Conservation (phyloP, 768 basidiomycete species). For the Trametes cingulata region DNA sequence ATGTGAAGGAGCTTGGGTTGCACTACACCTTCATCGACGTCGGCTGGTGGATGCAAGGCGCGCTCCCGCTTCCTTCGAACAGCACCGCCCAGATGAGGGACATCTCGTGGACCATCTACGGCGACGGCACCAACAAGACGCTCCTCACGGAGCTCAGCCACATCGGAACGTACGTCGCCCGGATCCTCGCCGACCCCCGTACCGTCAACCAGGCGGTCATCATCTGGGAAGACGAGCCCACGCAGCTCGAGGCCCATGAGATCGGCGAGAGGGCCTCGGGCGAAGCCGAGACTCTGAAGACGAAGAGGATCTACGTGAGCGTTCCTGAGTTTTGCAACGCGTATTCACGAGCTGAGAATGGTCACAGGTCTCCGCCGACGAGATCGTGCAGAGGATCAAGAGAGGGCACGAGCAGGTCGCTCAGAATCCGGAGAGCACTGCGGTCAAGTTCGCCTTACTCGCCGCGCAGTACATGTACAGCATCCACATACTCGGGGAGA, state of each 20-base stretch:
- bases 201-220: conserved; percentile 35
- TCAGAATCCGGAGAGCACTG: no score
- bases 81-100: not conserved
- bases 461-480: no score
- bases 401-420: no score
- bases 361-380: no score
- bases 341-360: no score
- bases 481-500: no score
- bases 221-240: conserved; percentile 30
- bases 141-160: conserved; percentile 28
- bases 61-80: conserved; percentile 1
- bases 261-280: conserved; percentile 26
- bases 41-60: conserved; percentile 33
- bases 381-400: no score
- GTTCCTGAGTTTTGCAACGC: no score
- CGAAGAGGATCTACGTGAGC: conserved; percentile 14
- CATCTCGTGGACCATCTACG: conserved; percentile 11
- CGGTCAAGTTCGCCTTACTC: no score
- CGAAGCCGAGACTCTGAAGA: conserved; percentile 20
- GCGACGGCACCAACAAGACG: conserved; percentile 22
- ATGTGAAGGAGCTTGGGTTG: conserved; percentile 26
- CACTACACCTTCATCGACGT: conserved; percentile 35
- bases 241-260: conserved; percentile 26
- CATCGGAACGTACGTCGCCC: conserved; percentile 32
- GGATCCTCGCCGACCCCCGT: conserved; percentile 33